phyloP scores from a whole-genome alignment of 2,329 filamentous ascomycete species.

The Bisporella sp. region DNA sequence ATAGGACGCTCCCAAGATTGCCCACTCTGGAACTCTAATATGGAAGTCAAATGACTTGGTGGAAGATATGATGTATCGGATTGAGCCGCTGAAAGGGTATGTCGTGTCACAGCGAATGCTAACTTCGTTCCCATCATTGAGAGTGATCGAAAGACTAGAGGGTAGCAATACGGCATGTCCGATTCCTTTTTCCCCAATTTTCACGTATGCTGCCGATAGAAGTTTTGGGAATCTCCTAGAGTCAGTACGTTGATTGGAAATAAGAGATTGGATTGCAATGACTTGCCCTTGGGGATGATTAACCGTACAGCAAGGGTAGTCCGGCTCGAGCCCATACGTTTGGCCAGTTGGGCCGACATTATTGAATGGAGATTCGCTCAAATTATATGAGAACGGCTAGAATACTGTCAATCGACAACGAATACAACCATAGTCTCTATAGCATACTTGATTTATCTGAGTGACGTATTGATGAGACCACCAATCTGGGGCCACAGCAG shows the following conservation, averaged over 20 bases:
- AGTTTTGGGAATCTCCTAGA: conserved; percentile 43
- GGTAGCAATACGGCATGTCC: conserved; percentile 41
- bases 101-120: conserved; percentile 37
- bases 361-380: conserved; percentile 21
- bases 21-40: conserved; percentile 20
- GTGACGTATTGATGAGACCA: conserved; percentile 51
- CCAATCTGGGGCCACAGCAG: conserved; percentile 42
- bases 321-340: conserved; percentile 38
- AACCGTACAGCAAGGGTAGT: conserved; percentile 46
- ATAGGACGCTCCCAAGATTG: neutral
- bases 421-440: too few relatives aligned
- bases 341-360: conserved; percentile 3
- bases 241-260: too few relatives aligned
- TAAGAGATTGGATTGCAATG: too few relatives aligned
- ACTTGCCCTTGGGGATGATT: conserved; percentile 33
- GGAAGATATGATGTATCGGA: conserved; percentile 22
- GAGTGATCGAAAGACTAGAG: conserved; percentile 29
- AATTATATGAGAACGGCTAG: conserved; percentile 33
- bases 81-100: conserved; percentile 32
- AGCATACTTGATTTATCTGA: conserved; percentile 39
- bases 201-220: conserved; percentile 35
- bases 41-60: conserved; percentile 18
- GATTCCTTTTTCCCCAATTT: conserved; percentile 32
- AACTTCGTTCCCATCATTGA: conserved; percentile 26
- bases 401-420: too few relatives aligned